A percentile compares a stretch with the other conserved stretches of the same genome.
Evolutionary conservation across 495 filamentous ascomycete species (phyloP).

Genomic region (Hapsidospora chrysogenum): DNA sequence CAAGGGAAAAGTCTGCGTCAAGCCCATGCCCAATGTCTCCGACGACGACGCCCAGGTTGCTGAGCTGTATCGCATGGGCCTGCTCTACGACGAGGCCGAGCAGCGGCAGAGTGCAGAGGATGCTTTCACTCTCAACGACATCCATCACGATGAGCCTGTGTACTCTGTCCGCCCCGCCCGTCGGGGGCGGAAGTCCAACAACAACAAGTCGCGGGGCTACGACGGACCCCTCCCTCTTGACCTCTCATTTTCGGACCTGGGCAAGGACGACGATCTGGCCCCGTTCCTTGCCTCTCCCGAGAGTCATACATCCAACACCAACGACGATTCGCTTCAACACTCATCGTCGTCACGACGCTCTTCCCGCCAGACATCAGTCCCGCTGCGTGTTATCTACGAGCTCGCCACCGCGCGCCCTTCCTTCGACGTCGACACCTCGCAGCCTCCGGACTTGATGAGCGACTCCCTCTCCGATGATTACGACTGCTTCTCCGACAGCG

Average conservation of each 20-base stretch:
- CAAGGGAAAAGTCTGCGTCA: constrained; percentile 18
- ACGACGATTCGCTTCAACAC: not conserved
- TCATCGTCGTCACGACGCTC: not conserved
- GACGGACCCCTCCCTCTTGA: constrained; percentile 9
- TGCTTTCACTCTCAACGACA: constrained; percentile 18
- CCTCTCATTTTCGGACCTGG: constrained; percentile 14
- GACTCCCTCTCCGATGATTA: constrained; percentile 4
- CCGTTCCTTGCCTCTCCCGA: constrained; percentile 10
- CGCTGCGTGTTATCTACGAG: constrained; percentile 11
- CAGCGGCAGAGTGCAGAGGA: constrained; percentile 8
- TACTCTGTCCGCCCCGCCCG: constrained; percentile 16
- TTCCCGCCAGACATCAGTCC: not conserved
- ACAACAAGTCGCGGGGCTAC: not conserved
- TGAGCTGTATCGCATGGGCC: constrained; percentile 19
- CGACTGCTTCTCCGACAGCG: not conserved
- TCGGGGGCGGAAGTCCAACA: constrained; percentile 8
- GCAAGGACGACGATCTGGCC: constrained; percentile 13
- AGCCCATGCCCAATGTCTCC: not conserved
- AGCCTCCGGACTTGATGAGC: constrained; percentile 5
- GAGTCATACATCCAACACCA: constrained; percentile 1
- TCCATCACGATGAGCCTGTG: constrained; percentile 14
- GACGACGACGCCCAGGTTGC: constrained; percentile 28
- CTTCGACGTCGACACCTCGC: constrained; percentile 2
- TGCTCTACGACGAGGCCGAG: constrained; percentile 23
- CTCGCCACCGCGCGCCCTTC: constrained; percentile 8